Conservation (phyloP, 2,329 filamentous ascomycete genomes). For the Xylaria sp. region DNA sequence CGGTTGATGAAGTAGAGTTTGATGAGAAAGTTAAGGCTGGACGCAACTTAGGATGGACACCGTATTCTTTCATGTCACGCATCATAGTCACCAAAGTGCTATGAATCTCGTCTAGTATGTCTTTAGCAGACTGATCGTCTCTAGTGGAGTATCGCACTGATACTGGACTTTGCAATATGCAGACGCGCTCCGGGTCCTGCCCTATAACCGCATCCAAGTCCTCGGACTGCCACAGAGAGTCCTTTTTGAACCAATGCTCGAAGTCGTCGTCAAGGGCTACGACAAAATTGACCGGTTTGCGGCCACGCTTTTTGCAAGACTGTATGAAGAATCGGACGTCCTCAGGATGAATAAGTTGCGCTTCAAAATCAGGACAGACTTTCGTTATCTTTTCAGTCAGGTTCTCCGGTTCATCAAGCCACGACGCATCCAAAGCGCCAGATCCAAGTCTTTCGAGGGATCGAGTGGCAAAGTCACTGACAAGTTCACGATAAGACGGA, state of each 20-base stretch:
- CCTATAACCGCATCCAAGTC: constrained; percentile 94
- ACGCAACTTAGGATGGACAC: constrained; percentile 75
- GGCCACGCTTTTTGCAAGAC: constrained; percentile 87
- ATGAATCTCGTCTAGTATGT: constrained; percentile 93
- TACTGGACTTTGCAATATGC: constrained; percentile 94
- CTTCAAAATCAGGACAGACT: constrained; percentile 84
- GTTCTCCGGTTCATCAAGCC: constrained; percentile 83
- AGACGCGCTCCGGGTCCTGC: constrained; percentile 94
- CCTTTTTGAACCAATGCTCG: constrained; percentile 99
- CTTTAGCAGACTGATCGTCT: constrained; percentile 92
- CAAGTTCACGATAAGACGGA: constrained; percentile 80
- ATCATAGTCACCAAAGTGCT: constrained; percentile 83
- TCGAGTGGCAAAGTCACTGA: constrained; percentile 93
- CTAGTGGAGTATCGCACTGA: constrained; percentile 88
- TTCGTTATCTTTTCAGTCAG: constrained; percentile 81
- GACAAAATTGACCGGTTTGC: constrained; percentile 97
- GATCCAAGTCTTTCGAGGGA: constrained; percentile 94
- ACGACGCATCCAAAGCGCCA: constrained; percentile 81
- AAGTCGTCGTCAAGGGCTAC: constrained; percentile 94
- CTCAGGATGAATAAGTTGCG: constrained; percentile 95
- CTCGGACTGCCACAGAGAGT: constrained; percentile 98
- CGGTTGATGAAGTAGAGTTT: neutral
- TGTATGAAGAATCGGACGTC: constrained; percentile 97
- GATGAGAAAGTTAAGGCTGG: constrained; percentile 71
- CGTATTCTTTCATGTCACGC: constrained; percentile 77